Conservation (phyloP, 164 flowering plant genomes). For the Nymphaea colorata region DNA sequence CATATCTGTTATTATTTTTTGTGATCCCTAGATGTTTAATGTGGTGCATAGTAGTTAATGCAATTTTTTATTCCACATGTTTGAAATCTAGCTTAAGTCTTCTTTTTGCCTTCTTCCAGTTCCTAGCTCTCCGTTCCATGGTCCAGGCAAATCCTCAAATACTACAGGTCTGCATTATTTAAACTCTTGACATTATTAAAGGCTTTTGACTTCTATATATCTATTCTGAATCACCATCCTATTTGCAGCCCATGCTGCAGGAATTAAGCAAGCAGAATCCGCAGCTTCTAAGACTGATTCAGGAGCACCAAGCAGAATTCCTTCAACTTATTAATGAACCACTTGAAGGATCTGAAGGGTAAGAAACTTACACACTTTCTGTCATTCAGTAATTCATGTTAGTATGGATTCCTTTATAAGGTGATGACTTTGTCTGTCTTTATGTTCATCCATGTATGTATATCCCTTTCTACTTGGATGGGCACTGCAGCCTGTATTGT, state of each 20-base stretch:
- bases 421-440: no score
- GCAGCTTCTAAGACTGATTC: constrained; percentile 75
- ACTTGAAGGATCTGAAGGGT: constrained; percentile 82
- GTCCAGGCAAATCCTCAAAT: constrained; percentile 97
- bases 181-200: neutral
- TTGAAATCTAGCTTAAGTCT: neutral
- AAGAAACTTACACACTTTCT: constrained; percentile 10
- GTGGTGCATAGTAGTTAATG: no score
- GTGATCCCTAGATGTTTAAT: no score
- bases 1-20: no score
- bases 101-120: constrained; percentile 26
- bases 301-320: constrained; percentile 90
- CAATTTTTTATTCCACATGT: no score
- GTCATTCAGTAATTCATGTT: no score
- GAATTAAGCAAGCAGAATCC: constrained; percentile 99
- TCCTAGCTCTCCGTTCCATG: constrained; percentile 83
- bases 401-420: no score
- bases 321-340: constrained; percentile 93
- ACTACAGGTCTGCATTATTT: constrained; percentile 56
- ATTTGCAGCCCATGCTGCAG: constrained; percentile 89
- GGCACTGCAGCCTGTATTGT: no score
- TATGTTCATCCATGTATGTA: no score
- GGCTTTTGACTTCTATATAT: neutral
- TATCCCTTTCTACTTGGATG: no score
- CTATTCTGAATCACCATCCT: neutral